Conservation (phyloP, 2,329 filamentous ascomycete genomes). For the Colletotrichum euphorbiae region DNA sequence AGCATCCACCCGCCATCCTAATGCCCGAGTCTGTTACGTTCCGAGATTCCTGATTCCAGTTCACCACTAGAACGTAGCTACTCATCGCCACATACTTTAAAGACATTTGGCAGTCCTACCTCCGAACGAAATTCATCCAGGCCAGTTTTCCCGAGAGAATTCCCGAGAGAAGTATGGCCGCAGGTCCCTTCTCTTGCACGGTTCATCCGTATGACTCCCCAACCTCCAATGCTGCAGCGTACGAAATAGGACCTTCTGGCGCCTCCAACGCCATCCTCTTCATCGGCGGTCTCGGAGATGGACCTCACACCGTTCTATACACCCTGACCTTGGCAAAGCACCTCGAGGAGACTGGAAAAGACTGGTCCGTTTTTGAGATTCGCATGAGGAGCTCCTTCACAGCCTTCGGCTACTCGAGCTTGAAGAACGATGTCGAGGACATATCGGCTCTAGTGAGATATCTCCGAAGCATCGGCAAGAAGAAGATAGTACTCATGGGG, state of each 20-base stretch:
- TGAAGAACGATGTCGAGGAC: slow-evolving; percentile 65
- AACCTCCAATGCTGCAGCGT: slow-evolving; percentile 56
- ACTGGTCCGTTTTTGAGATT: slow-evolving; percentile 68
- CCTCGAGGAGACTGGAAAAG: slow-evolving; percentile 53
- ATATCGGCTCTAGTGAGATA: slow-evolving; percentile 65
- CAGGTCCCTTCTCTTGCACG: slow-evolving; percentile 46
- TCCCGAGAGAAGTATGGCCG: slow-evolving; percentile 1
- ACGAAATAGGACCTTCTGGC: slow-evolving; percentile 56
- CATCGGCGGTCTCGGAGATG: slow-evolving; percentile 77
- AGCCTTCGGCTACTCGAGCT: slow-evolving; percentile 62
- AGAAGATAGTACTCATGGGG: slow-evolving; percentile 67
- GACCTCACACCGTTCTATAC: slow-evolving; percentile 73
- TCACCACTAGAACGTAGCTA: too few species aligned
- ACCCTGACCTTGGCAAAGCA: slow-evolving; percentile 58
- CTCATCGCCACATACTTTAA: too few species aligned
- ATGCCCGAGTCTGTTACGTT: too few species aligned
- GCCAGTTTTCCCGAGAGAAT: too few species aligned
- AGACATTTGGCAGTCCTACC: too few species aligned
- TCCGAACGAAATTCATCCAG: too few species aligned
- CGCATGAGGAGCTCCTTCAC: slow-evolving; percentile 66
- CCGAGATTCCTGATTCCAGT: too few species aligned
- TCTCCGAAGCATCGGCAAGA: slow-evolving; percentile 61
- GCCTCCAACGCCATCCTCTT: slow-evolving; percentile 73
- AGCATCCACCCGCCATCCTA: too few species aligned
- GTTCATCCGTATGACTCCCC: slow-evolving; percentile 60